phyloP scores from a whole-genome alignment of 768 basidiomycete species.

The Neoboletus magnificus region DNA sequence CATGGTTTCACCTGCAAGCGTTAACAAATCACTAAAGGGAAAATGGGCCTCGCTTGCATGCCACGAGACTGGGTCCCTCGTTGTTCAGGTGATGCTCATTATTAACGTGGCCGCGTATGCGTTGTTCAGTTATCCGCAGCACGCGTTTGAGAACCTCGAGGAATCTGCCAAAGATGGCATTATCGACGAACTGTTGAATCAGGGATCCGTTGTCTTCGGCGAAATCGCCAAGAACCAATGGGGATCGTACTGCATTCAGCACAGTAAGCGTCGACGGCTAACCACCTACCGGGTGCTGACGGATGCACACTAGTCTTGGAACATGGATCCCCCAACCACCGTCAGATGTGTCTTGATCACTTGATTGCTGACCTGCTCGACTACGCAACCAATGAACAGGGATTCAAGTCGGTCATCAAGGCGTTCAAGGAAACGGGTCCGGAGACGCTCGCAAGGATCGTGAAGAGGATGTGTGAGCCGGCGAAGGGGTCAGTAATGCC shows the following conservation, averaged over 20 bases:
- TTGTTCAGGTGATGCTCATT: conserved; percentile 62
- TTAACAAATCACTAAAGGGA: conserved; percentile 83
- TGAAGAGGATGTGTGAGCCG: conserved; percentile 82
- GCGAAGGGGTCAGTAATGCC: conserved; percentile 59
- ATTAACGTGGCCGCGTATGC: background rate
- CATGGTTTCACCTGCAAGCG: conserved; percentile 40
- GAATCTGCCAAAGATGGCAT: conserved; percentile 82
- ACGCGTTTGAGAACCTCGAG: conserved; percentile 84
- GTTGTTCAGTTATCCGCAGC: conserved; percentile 39
- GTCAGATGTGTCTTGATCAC: conserved; percentile 73
- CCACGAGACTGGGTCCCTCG: conserved; percentile 86
- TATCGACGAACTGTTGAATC: conserved; percentile 77
- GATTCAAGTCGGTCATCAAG: conserved; percentile 84
- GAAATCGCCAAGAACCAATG: conserved; percentile 86
- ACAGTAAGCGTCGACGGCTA: conserved; percentile 51
- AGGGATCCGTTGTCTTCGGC: conserved; percentile 61
- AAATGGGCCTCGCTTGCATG: conserved; percentile 89
- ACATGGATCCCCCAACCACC: conserved; percentile 76
- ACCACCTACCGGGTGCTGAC: conserved; percentile 2
- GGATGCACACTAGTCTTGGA: conserved; percentile 58
- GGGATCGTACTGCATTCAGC: conserved; percentile 86
- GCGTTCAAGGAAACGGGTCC: conserved; percentile 82
- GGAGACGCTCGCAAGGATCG: conserved; percentile 69
- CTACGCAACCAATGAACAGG: conserved; percentile 80
- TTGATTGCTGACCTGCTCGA: conserved; percentile 73